These are phyloP conservation scores for Eucommia ulmoides DNA, from an alignment of 257 asterid genomes.

Conservation along the genomic window DNA sequence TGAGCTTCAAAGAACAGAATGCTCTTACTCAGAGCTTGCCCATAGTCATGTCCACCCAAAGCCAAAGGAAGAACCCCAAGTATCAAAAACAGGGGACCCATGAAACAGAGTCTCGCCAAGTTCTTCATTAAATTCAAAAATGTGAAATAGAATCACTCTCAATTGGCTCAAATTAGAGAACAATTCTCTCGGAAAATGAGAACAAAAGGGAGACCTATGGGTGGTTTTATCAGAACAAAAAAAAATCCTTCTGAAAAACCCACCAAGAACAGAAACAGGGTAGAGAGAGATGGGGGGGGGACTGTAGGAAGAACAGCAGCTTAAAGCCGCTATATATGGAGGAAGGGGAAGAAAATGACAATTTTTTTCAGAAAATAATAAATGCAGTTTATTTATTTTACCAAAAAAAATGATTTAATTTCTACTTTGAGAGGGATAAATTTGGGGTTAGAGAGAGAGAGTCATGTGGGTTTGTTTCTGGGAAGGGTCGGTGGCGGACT, in stretches of 20 bases:
- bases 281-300: neutral
- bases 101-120: slow-evolving; percentile 25
- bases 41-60: slow-evolving; percentile 70
- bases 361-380: no score
- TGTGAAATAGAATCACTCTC: no score
- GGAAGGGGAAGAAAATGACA: no score
- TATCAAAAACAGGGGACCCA: slow-evolving; percentile 42
- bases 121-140: slow-evolving; percentile 47
- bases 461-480: neutral
- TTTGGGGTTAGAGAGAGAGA: neutral
- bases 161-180: no score
- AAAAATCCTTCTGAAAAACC: slow-evolving; percentile 24
- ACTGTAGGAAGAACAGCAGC: slow-evolving; percentile 5
- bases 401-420: no score
- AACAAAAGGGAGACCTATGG: slow-evolving; percentile 12
- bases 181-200: no score
- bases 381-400: no score
- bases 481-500: no score
- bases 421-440: no score
- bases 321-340: slow-evolving; percentile 7
- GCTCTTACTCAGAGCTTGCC: slow-evolving; percentile 69
- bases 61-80: slow-evolving; percentile 35
- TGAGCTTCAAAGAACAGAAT: slow-evolving; percentile 93
- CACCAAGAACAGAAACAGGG: slow-evolving; percentile 16
- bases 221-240: slow-evolving; percentile 20